These are phyloP conservation scores for Fragaria nilgerrensis DNA, from an alignment of 306 rosid genomes.

Conservation along the genomic window DNA sequence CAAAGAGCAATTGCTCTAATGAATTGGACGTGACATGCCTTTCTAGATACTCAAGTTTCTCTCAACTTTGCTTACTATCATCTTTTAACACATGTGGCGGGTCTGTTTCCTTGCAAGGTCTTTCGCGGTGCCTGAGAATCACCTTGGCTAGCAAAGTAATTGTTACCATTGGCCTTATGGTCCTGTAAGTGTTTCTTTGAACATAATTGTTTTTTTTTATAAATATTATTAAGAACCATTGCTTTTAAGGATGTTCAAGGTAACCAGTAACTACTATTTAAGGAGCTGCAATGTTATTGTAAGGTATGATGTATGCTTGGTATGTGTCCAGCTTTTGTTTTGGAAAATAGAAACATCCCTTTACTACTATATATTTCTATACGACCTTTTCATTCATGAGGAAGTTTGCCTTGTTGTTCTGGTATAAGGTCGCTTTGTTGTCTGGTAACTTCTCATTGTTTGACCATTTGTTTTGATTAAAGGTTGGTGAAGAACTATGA, in stretches of 20 bases:
- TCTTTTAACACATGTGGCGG: conserved; percentile 36
- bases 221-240: neutral
- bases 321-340: conserved; percentile 25
- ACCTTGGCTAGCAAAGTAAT: conserved; percentile 92
- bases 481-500: too few species aligned
- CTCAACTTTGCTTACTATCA: neutral
- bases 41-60: conserved; percentile 8
- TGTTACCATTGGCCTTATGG: conserved; percentile 99
- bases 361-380: conserved; percentile 4
- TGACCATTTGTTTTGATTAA: too few species aligned
- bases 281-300: neutral
- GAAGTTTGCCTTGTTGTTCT: too few species aligned
- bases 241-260: neutral
- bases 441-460: too few species aligned
- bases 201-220: neutral
- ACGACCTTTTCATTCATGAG: neutral
- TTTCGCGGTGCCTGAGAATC: conserved; percentile 88
- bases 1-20: neutral
- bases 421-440: too few species aligned
- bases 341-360: conserved; percentile 11
- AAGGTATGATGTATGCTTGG: conserved; percentile 10
- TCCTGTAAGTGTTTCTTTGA: conserved; percentile 57
- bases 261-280: neutral
- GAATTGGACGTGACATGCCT: conserved; percentile 5
- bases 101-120: conserved; percentile 96